phyloP scores from a whole-genome alignment of 306 rosid genomes.

The Ziziphus jujuba region DNA sequence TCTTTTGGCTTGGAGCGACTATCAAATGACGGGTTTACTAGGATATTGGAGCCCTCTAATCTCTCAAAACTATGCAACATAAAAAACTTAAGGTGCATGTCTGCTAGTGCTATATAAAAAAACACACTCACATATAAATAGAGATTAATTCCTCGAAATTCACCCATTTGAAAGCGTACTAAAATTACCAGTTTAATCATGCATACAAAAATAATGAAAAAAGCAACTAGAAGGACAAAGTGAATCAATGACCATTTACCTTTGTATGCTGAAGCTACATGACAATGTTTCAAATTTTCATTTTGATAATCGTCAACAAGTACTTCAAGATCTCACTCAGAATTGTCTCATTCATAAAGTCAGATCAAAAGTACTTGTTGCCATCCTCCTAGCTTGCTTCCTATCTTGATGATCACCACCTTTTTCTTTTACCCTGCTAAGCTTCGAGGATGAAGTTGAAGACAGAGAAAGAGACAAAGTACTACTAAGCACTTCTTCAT shows the following conservation, averaged over 20 bases:
- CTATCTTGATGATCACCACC: neutral
- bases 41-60: neutral
- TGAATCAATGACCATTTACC: conserved; percentile 20
- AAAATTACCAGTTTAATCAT: neutral
- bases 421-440: conserved; percentile 16
- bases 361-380: conserved; percentile 47
- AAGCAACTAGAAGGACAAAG: conserved; percentile 13
- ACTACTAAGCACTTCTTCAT: conserved; percentile 6
- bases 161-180: conserved; percentile 12
- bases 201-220: conserved; percentile 17
- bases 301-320: conserved; percentile 16
- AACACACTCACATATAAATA: conserved; percentile 17
- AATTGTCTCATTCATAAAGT: conserved; percentile 46
- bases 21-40: neutral
- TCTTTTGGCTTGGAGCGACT: neutral
- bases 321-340: conserved; percentile 47
- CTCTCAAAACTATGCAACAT: neutral
- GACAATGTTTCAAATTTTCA: conserved; percentile 21
- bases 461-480: conserved; percentile 38
- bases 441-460: conserved; percentile 28
- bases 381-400: conserved; percentile 17
- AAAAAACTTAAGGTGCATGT: neutral
- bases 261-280: conserved; percentile 14
- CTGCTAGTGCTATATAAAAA: neutral
- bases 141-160: conserved; percentile 1